These are phyloP conservation scores for Cryptococcus neoformans DNA, from an alignment of 1,284 basidiomycete genomes.

Conservation along the genomic window DNA sequence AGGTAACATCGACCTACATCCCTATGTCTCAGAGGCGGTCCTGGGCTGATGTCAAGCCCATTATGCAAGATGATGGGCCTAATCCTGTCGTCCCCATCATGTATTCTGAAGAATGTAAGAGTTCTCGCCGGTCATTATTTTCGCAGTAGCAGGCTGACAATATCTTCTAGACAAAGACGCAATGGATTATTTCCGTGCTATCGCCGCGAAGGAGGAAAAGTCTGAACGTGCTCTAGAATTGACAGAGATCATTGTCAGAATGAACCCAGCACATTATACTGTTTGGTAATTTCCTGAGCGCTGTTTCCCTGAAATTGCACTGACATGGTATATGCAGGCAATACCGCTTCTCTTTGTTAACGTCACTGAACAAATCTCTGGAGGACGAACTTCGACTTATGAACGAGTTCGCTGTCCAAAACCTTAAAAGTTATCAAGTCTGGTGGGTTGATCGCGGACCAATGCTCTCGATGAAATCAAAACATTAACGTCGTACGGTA, in stretches of 20 bases:
- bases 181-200: slow-evolving; percentile 83
- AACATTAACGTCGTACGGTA: slow-evolving; percentile 14
- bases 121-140: not conserved
- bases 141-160: not conserved
- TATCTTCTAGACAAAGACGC: slow-evolving; percentile 72
- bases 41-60: slow-evolving; percentile 74
- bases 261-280: slow-evolving; percentile 91
- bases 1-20: slow-evolving; percentile 25
- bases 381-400: slow-evolving; percentile 73
- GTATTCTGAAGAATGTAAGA: slow-evolving; percentile 80
- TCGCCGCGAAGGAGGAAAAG: slow-evolving; percentile 71
- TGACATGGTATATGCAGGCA: slow-evolving; percentile 60
- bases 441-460: slow-evolving; percentile 56
- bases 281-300: slow-evolving; percentile 63
- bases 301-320: not conserved
- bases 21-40: slow-evolving; percentile 64
- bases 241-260: slow-evolving; percentile 76
- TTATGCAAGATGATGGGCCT: slow-evolving; percentile 72
- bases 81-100: slow-evolving; percentile 83
- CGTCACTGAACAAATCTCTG: slow-evolving; percentile 64
- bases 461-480: not conserved
- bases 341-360: slow-evolving; percentile 80
- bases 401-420: slow-evolving; percentile 74
- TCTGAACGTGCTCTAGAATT: slow-evolving; percentile 74
- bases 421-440: slow-evolving; percentile 92